Percentiles rank a stretch among this genome's conserved stretches.
These are phyloP conservation scores for Coleophoma cylindrospora DNA, from an alignment of 2,329 filamentous ascomycete species.

Conservation along the genomic window DNA sequence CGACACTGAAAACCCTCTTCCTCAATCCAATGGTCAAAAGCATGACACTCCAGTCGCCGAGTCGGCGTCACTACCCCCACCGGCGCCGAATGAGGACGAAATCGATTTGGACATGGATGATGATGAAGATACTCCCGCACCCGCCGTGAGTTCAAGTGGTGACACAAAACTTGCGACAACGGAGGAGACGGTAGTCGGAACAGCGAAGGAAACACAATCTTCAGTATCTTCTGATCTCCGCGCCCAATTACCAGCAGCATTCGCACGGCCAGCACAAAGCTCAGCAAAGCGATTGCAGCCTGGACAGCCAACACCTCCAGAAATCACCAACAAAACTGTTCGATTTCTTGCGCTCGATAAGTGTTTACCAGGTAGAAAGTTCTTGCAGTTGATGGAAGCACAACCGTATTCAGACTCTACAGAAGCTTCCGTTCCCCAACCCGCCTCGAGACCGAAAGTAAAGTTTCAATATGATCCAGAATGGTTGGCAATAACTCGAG, in stretches of 20 bases:
- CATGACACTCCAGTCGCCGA: not conserved
- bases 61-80: not conserved
- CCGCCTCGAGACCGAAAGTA: slow-evolving; percentile 3
- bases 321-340: slow-evolving; percentile 74
- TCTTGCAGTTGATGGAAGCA: slow-evolving; percentile 73
- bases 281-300: slow-evolving; percentile 33
- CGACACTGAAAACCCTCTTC: slow-evolving; percentile 8
- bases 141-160: not conserved
- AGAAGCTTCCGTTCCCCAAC: slow-evolving; percentile 14
- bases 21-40: not conserved
- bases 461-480: slow-evolving; percentile 71
- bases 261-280: slow-evolving; percentile 40
- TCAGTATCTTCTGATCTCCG: slow-evolving; percentile 59
- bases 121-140: slow-evolving; percentile 32
- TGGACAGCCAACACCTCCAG: slow-evolving; percentile 60
- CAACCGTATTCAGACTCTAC: slow-evolving; percentile 32
- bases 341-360: slow-evolving; percentile 91
- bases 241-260: slow-evolving; percentile 72
- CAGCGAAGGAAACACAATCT: slow-evolving; percentile 17
- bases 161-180: too few relatives aligned
- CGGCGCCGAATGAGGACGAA: slow-evolving; percentile 56
- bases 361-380: slow-evolving; percentile 73
- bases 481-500: slow-evolving; percentile 90
- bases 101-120: slow-evolving; percentile 65
- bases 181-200: not conserved